Percentiles rank a stretch among this genome's conserved stretches.
These are phyloP conservation scores for Leishmania martiniquensis DNA, from an alignment of 208 protist genomes.

Conservation along the genomic window DNA sequence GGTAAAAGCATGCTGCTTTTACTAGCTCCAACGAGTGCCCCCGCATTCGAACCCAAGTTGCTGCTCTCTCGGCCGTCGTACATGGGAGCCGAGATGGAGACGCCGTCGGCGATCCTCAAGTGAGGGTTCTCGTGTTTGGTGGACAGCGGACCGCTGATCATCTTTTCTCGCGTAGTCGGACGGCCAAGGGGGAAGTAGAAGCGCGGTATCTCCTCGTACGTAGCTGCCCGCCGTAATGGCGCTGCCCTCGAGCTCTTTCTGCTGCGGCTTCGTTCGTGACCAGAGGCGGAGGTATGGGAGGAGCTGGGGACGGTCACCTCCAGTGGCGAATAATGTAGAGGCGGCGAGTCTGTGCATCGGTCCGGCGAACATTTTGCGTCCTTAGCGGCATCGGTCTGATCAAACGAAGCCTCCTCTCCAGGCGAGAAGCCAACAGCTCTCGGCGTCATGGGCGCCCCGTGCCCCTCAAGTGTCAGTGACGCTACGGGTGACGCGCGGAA, in stretches of 20 bases:
- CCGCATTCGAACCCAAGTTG: slow-evolving; percentile 15
- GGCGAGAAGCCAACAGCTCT: not conserved
- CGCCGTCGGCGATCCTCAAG: slow-evolving; percentile 62
- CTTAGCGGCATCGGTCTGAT: slow-evolving; percentile 2
- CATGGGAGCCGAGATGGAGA: slow-evolving; percentile 41
- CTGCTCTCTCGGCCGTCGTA: slow-evolving; percentile 37
- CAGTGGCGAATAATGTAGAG: slow-evolving; percentile 8
- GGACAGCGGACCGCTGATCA: slow-evolving; percentile 51
- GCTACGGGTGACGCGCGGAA: not conserved
- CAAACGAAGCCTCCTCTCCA: not conserved
- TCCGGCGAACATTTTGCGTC: not conserved
- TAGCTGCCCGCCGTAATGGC: slow-evolving; percentile 19
- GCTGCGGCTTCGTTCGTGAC: slow-evolving; percentile 15
- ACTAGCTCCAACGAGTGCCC: slow-evolving; percentile 8
- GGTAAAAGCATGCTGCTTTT: slow-evolving; percentile 13
- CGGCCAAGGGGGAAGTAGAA: slow-evolving; percentile 86
- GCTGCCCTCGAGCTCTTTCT: slow-evolving; percentile 9
- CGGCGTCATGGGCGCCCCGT: not conserved
- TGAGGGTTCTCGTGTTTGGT: slow-evolving; percentile 74
- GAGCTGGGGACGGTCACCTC: slow-evolving; percentile 16
- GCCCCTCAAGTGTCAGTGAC: slow-evolving; percentile 16
- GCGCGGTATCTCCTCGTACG: slow-evolving; percentile 78
- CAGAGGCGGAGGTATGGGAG: not conserved
- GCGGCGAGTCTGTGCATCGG: slow-evolving; percentile 9
- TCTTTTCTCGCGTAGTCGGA: slow-evolving; percentile 38